Percentiles rank a stretch among this genome's conserved stretches.
These are phyloP conservation scores for Panaeolus papilionaceus DNA, from an alignment of 768 basidiomycete genomes.

Conservation along the genomic window DNA sequence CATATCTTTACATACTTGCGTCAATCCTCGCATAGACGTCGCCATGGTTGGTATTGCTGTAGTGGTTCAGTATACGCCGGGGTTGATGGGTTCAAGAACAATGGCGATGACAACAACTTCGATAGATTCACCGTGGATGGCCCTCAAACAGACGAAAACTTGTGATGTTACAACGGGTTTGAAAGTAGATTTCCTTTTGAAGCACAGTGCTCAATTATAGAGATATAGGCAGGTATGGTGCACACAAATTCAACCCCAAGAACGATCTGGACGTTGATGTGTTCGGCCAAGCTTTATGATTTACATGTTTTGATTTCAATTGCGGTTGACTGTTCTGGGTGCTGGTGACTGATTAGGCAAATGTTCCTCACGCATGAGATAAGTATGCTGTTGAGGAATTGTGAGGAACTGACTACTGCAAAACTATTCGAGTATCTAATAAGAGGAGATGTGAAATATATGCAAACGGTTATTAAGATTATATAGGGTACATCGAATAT, in stretches of 20 bases:
- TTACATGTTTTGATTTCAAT: neutral
- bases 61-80: neutral
- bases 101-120: too few relatives aligned
- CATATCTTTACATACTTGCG: constrained; percentile 69
- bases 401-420: too few relatives aligned
- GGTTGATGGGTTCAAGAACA: too few relatives aligned
- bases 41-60: constrained; percentile 62
- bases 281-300: neutral
- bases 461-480: neutral
- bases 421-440: neutral
- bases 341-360: constrained; percentile 7
- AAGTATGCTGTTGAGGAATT: too few relatives aligned
- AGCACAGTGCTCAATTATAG: neutral
- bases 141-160: neutral
- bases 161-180: neutral
- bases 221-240: neutral
- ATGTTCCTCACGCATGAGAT: neutral
- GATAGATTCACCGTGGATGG: neutral
- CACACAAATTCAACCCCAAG: neutral
- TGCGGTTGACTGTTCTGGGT: neutral
- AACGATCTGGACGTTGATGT: neutral
- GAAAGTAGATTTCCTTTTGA: neutral
- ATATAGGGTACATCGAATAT: neutral
- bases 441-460: neutral
- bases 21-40: constrained; percentile 89